Percentiles rank a stretch among this genome's conserved stretches.
These are phyloP conservation scores for Penicillium crustosum DNA, from an alignment of 2,329 filamentous ascomycete species.

Conservation along the genomic window DNA sequence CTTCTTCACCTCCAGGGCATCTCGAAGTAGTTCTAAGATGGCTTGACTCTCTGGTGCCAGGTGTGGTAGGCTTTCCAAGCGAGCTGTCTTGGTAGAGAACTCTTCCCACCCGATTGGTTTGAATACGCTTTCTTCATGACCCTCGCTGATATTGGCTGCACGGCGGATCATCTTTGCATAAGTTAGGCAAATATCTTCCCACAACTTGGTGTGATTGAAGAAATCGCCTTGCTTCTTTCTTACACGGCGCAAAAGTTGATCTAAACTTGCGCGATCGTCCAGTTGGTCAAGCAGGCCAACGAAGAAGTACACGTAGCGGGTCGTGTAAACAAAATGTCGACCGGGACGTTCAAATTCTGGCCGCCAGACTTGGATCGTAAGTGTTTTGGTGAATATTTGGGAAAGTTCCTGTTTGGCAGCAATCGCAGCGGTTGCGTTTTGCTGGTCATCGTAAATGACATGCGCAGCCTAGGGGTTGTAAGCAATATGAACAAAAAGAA, in stretches of 20 bases:
- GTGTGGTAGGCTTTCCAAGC: constrained; percentile 60
- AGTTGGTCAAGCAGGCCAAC: constrained; percentile 71
- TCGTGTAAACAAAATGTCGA: constrained; percentile 87
- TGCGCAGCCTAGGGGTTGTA: constrained; percentile 53
- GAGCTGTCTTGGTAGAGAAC: constrained; percentile 59
- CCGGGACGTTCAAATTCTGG: constrained; percentile 83
- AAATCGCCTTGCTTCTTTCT: constrained; percentile 78
- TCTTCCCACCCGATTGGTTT: constrained; percentile 64
- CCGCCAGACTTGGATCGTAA: constrained; percentile 93
- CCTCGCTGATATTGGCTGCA: constrained; percentile 57
- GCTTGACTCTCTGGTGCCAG: constrained; percentile 47
- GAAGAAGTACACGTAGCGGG: constrained; percentile 81
- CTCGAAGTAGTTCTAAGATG: constrained; percentile 62
- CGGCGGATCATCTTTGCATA: constrained; percentile 62
- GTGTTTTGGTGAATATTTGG: constrained; percentile 89
- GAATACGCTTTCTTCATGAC: constrained; percentile 65
- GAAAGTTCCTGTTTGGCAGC: constrained; percentile 77
- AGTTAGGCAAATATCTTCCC: constrained; percentile 60
- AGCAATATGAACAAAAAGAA: constrained; percentile 31
- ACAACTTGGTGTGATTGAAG: constrained; percentile 62
- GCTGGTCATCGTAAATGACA: constrained; percentile 59
- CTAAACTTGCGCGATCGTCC: constrained; percentile 72
- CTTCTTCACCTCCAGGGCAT: constrained; percentile 69
- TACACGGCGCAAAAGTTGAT: constrained; percentile 74
- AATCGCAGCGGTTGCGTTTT: constrained; percentile 53